These are phyloP conservation scores for Basipetospora sp. DNA, from an alignment of 2,329 filamentous ascomycete genomes.

Conservation along the genomic window DNA sequence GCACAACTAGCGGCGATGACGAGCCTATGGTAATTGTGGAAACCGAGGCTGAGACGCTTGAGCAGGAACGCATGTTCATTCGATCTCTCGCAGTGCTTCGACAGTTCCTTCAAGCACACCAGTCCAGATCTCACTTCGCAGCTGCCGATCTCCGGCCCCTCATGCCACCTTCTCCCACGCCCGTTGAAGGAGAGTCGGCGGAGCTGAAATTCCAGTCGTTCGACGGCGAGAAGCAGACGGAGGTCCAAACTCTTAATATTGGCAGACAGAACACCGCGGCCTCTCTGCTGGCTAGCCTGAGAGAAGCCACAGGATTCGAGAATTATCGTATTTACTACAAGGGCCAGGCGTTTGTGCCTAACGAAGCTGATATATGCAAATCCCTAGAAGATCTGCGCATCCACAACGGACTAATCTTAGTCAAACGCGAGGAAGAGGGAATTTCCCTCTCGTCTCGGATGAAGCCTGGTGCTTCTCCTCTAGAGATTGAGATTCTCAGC, in stretches of 20 bases:
- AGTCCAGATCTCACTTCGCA: slow-evolving; percentile 44
- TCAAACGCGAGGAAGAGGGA: slow-evolving; percentile 42
- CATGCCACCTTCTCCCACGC: slow-evolving; percentile 34
- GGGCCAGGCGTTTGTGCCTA: slow-evolving; percentile 50
- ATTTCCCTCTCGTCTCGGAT: slow-evolving; percentile 27
- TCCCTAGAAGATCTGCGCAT: slow-evolving; percentile 57
- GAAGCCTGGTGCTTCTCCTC: slow-evolving; percentile 37
- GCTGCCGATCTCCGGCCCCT: slow-evolving; percentile 41
- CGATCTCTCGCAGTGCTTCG: slow-evolving; percentile 55
- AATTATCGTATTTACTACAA: slow-evolving; percentile 61
- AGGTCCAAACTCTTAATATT: slow-evolving; percentile 48
- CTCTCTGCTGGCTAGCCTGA: slow-evolving; percentile 52
- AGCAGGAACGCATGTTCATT: slow-evolving; percentile 47
- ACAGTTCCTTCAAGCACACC: slow-evolving; percentile 51
- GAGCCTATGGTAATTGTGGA: slow-evolving; percentile 38
- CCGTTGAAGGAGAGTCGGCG: slow-evolving; percentile 47
- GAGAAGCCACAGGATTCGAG: slow-evolving; percentile 56
- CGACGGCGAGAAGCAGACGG: slow-evolving; percentile 43
- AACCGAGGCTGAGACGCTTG: slow-evolving; percentile 28
- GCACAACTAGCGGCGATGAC: slow-evolving; percentile 28
- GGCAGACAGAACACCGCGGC: slow-evolving; percentile 56
- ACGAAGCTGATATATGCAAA: slow-evolving; percentile 41
- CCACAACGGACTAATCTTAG: slow-evolving; percentile 48
- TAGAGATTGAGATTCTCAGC: slow-evolving; percentile 66
- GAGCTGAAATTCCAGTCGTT: slow-evolving; percentile 63